Evolutionary conservation across 208 protist genomes (phyloP), one percentile per base, ranked within the genome.

Genomic region (Acanthamoeba lenticulata): DNA sequence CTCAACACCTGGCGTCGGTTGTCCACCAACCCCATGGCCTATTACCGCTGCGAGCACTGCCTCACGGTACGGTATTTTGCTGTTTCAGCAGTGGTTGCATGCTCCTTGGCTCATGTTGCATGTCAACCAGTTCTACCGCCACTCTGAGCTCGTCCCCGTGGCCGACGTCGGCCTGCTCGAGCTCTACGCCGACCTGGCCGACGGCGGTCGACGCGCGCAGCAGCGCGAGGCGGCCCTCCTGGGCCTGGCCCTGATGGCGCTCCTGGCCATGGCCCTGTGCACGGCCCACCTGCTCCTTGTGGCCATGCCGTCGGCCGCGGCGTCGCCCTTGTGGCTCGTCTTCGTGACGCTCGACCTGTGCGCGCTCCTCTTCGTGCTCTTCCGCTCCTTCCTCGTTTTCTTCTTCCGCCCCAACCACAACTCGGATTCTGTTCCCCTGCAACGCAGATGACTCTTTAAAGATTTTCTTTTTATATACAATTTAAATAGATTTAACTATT

Each of bases 41-140:
- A 79, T 36, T 79, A 79, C 67, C 67, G 67, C 67, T 79, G 67
- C 38, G 67, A 79, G 24, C 67, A 79, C 38, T 79, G 67, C 36
- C 38, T 79, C 19, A 79, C 36, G 11, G 67, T 79, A 79, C 65
- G 65, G 2, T 74, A 38, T 34, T 29, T 40, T 11, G 2, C 1
- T 74, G 6, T 74, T 5, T 74, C 52, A 60, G 52, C 52, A 60
- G n/a, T n/a, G n/a, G n/a, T n/a, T n/a, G n/a, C n/a, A n/a, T n/a
- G n/a, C n/a, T n/a, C n/a, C n/a, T n/a, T n/a, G n/a, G n/a, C 3
- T 60, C 52, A 24, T 2, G 15, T 2, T 4, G 15, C 27, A 21
- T 74, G 65, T 3, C 36, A 17, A 5, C 11, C 67, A 79, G 67
- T 79, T 79, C 38, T 79, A 79, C 24, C 32, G 67, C 34, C 67